Percentiles rank a stretch among this genome's conserved stretches.
These are phyloP conservation scores for Ganoderma lucidum DNA, from an alignment of 1,284 basidiomycete species.

Conservation along the genomic window DNA sequence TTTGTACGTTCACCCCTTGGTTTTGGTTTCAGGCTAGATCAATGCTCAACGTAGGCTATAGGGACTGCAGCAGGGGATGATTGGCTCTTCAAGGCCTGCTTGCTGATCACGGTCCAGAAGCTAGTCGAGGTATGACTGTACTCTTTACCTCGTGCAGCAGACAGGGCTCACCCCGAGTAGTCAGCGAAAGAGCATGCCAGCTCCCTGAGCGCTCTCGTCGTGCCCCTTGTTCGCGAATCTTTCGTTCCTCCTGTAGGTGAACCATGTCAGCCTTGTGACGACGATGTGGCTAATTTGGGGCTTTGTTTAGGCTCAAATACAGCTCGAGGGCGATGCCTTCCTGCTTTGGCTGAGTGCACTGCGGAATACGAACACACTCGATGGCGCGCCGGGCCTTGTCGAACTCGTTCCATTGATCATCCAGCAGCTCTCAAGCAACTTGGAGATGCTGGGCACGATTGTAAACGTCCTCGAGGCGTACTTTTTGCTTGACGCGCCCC, in stretches of 20 bases:
- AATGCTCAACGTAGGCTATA: conserved; percentile 37
- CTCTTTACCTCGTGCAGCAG: background rate
- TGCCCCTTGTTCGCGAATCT: conserved; percentile 82
- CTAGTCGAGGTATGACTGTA: conserved; percentile 66
- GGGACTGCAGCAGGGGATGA: conserved; percentile 77
- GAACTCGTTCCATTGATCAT: conserved; percentile 77
- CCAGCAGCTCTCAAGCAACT: conserved; percentile 67
- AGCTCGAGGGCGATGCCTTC: conserved; percentile 84
- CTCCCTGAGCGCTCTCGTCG: conserved; percentile 64
- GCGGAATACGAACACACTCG: conserved; percentile 69
- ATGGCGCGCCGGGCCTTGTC: conserved; percentile 63
- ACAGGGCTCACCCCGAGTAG: conserved; percentile 46
- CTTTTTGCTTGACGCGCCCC: conserved; percentile 73
- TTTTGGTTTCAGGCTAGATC: conserved; percentile 8
- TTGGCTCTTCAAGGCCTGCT: conserved; percentile 80
- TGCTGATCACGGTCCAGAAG: conserved; percentile 78
- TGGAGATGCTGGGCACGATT: conserved; percentile 79
- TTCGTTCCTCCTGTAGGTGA: conserved; percentile 65
- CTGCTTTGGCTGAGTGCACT: conserved; percentile 80
- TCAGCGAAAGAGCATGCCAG: conserved; percentile 68
- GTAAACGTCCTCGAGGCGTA: conserved; percentile 84
- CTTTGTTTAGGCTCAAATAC: conserved; percentile 60
- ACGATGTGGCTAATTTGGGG: background rate
- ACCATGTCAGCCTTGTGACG: background rate
- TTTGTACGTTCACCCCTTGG: conserved; percentile 65